Conservation (phyloP, 1,284 basidiomycete species). For the Ganoderma meredithae region DNA sequence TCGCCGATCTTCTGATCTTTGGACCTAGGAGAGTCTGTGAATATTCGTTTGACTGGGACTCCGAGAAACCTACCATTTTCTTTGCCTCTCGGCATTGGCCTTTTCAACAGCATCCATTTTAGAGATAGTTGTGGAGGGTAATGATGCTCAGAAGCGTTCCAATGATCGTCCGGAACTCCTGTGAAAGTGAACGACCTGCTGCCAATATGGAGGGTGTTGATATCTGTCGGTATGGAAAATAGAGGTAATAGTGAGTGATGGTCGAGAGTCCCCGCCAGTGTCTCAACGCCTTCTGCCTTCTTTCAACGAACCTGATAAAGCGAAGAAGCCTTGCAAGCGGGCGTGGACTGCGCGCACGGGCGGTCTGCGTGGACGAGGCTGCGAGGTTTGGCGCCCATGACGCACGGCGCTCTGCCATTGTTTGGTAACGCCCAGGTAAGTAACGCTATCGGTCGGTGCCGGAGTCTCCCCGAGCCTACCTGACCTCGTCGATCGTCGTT, state of each 20-base stretch:
- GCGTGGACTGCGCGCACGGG: not conserved
- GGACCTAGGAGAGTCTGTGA: constrained; percentile 53
- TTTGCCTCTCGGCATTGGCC: constrained; percentile 74
- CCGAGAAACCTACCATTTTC: constrained; percentile 62
- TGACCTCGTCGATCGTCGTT: no score
- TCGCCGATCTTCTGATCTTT: constrained; percentile 94
- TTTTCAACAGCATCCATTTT: constrained; percentile 86
- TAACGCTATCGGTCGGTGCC: not conserved
- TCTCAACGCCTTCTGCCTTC: not conserved
- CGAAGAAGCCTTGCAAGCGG: not conserved
- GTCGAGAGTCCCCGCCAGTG: no score
- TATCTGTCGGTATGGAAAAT: not conserved
- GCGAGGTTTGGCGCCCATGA: not conserved
- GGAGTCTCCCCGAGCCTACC: no score
- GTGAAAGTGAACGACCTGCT: not conserved
- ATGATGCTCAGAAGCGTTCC: not conserved
- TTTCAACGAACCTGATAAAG: not conserved
- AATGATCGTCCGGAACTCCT: no score
- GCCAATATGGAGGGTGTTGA: not conserved
- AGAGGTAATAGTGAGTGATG: not conserved
- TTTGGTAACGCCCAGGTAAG: no score
- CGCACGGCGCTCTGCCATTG: not conserved
- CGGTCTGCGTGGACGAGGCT: not conserved
- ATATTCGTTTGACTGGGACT: not conserved
- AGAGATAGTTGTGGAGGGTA: no score